phyloP scores from a whole-genome alignment of 768 basidiomycete genomes.

The Amanita phalloides region DNA sequence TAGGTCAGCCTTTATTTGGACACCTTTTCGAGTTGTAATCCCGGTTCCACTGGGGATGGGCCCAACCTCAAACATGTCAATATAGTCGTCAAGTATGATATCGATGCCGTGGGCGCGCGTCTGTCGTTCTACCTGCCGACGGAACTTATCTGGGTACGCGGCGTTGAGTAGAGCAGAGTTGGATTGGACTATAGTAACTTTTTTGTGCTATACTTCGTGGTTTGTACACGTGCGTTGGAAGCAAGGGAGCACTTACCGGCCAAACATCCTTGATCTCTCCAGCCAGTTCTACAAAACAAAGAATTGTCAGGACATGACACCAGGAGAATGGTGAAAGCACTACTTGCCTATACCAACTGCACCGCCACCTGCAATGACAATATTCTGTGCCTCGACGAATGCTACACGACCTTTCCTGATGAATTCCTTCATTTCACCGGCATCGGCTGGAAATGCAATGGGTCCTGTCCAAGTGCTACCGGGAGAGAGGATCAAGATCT shows the following conservation, averaged over 20 bases:
- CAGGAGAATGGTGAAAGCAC: constrained; percentile 9
- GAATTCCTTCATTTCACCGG: constrained; percentile 15
- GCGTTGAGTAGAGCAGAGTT: constrained; percentile 33
- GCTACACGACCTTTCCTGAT: constrained; percentile 9
- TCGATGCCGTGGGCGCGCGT: constrained; percentile 31
- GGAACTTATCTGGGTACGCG: constrained; percentile 37
- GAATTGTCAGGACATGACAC: too few species aligned
- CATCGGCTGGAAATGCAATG: constrained; percentile 18
- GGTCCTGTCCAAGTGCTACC: constrained; percentile 38
- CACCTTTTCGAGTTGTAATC: constrained; percentile 34
- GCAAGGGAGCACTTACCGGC: constrained; percentile 12
- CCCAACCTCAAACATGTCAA: constrained; percentile 32
- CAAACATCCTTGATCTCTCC: constrained; percentile 20
- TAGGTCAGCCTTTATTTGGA: constrained; percentile 34
- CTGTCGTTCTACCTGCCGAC: constrained; percentile 27
- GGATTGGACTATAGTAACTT: constrained; percentile 47
- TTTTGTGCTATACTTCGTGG: constrained; percentile 18
- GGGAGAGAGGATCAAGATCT: constrained; percentile 41
- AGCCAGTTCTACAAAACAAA: constrained; percentile 12
- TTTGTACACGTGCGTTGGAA: neutral
- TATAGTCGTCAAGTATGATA: constrained; percentile 36
- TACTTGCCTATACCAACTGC: constrained; percentile 23
- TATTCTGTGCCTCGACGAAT: constrained; percentile 23
- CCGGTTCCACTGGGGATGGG: constrained; percentile 15
- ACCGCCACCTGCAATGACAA: constrained; percentile 31